Conservation (phyloP, 805 yeast species). For the Zygoascus flipseniorum region DNA sequence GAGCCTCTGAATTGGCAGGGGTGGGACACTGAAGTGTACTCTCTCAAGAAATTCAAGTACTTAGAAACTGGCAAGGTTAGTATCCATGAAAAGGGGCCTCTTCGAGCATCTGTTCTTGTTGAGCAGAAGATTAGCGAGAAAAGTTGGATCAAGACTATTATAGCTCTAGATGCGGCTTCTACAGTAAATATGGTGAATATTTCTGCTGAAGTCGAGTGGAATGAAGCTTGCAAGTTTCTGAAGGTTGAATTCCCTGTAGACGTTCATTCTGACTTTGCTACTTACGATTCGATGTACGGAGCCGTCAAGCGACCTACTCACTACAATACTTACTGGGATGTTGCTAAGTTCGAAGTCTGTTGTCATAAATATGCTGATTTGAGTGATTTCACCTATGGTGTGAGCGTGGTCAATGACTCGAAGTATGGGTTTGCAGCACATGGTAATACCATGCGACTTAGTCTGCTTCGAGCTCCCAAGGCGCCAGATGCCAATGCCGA, state of each 20-base stretch:
- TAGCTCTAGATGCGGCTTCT: constrained; percentile 53
- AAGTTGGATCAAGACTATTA: constrained; percentile 56
- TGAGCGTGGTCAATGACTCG: constrained; percentile 72
- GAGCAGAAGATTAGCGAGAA: constrained; percentile 48
- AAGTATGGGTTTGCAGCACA: constrained; percentile 91
- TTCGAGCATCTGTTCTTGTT: constrained; percentile 56
- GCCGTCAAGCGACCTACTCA: constrained; percentile 88
- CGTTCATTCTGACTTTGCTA: constrained; percentile 64
- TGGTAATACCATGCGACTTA: constrained; percentile 80
- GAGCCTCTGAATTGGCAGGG: constrained; percentile 90
- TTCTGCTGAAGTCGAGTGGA: constrained; percentile 68
- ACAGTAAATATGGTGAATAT: constrained; percentile 39
- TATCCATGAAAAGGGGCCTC: constrained; percentile 42
- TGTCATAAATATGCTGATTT: constrained; percentile 90
- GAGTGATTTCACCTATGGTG: constrained; percentile 81
- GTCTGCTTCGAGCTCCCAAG: constrained; percentile 81
- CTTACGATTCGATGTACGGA: constrained; percentile 93
- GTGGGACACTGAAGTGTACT: constrained; percentile 94
- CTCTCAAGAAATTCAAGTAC: constrained; percentile 61
- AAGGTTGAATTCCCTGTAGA: constrained; percentile 94
- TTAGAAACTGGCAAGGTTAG: constrained; percentile 34
- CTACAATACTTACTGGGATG: constrained; percentile 92
- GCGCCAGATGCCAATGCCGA: constrained; percentile 93
- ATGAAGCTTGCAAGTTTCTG: constrained; percentile 76
- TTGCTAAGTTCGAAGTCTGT: constrained; percentile 92